Evolutionary conservation across 495 filamentous ascomycete genomes (phyloP).

Genomic region (Cercophora samala): DNA sequence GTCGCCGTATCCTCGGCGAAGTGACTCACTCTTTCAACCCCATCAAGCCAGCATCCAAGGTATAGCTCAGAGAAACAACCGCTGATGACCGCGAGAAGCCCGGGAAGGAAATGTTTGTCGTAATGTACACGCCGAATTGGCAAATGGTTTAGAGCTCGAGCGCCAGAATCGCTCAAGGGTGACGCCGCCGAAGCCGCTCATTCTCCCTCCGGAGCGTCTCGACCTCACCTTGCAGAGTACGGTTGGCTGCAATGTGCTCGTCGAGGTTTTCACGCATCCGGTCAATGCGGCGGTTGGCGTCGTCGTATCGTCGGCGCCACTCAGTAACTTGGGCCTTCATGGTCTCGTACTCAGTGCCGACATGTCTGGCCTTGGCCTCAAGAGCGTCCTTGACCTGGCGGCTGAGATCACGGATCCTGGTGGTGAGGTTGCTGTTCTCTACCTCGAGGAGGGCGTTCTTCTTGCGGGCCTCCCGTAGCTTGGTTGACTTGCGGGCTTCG

Average conservation of each 20-base stretch:
- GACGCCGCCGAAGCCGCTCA: conserved; percentile 12
- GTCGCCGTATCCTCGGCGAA: not conserved
- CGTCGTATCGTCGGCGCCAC: conserved; percentile 24
- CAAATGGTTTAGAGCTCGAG: not conserved
- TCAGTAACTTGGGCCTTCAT: conserved; percentile 18
- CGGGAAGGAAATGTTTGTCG: not conserved
- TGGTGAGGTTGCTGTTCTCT: conserved; percentile 22
- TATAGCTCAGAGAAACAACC: not conserved
- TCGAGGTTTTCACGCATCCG: conserved; percentile 12
- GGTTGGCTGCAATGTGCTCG: conserved; percentile 4
- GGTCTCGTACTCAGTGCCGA: conserved; percentile 10
- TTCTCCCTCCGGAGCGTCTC: conserved; percentile 16
- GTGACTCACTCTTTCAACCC: not conserved
- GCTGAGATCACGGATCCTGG: conserved; percentile 15
- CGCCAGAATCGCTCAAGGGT: not conserved
- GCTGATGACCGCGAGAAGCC: not conserved
- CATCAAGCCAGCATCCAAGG: not conserved
- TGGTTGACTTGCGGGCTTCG: conserved; percentile 20
- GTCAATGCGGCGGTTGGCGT: conserved; percentile 15
- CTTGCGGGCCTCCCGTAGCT: conserved; percentile 20
- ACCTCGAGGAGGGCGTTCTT: conserved; percentile 23
- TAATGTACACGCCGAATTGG: not conserved
- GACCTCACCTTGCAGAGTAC: conserved; percentile 16
- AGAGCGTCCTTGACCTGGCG: conserved; percentile 19
- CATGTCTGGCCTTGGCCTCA: conserved; percentile 9